These are phyloP conservation scores for Syncephalastrum racemosum DNA, from an alignment of 371 early-diverging fungal genomes.

Conservation along the genomic window DNA sequence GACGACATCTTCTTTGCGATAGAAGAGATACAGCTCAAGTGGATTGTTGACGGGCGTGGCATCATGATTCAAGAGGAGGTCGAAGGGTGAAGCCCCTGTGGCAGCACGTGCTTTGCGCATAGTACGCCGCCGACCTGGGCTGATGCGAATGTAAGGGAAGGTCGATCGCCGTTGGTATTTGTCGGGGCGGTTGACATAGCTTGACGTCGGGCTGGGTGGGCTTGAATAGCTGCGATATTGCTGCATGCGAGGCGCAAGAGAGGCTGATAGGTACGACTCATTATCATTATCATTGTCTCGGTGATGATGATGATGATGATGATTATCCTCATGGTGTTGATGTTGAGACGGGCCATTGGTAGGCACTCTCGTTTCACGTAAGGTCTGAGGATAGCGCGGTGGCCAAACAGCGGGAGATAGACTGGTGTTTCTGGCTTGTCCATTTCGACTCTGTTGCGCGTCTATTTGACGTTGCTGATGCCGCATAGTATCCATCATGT, in stretches of 20 bases:
- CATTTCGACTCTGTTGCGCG: slow-evolving; percentile 1
- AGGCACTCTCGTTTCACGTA: slow-evolving; percentile 1
- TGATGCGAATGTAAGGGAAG: slow-evolving; percentile 38
- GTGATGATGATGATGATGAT: background rate
- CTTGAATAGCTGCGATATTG: background rate
- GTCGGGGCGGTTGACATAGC: slow-evolving; percentile 1
- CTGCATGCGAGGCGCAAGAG: slow-evolving; percentile 1
- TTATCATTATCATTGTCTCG: slow-evolving; percentile 1
- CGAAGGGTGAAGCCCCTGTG: slow-evolving; percentile 15
- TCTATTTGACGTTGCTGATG: slow-evolving; percentile 31
- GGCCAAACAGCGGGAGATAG: background rate
- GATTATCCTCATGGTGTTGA: slow-evolving; percentile 1
- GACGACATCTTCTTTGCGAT: slow-evolving; percentile 83
- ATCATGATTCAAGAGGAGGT: background rate
- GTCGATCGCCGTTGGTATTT: slow-evolving; percentile 31
- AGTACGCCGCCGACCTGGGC: slow-evolving; percentile 30
- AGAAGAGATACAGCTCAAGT: slow-evolving; percentile 46
- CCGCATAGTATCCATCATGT: slow-evolving; percentile 55
- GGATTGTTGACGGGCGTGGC: slow-evolving; percentile 19
- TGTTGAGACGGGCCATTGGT: background rate
- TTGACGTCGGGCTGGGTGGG: background rate
- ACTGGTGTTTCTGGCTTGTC: background rate
- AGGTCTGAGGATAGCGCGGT: slow-evolving; percentile 2
- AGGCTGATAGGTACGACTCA: slow-evolving; percentile 3
- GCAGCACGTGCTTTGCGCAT: slow-evolving; percentile 21